A percentile compares a stretch with the other conserved stretches of the same genome.
These are phyloP conservation scores for Aspergillus intermedius DNA, from an alignment of 2,329 filamentous ascomycete genomes.

Conservation along the genomic window DNA sequence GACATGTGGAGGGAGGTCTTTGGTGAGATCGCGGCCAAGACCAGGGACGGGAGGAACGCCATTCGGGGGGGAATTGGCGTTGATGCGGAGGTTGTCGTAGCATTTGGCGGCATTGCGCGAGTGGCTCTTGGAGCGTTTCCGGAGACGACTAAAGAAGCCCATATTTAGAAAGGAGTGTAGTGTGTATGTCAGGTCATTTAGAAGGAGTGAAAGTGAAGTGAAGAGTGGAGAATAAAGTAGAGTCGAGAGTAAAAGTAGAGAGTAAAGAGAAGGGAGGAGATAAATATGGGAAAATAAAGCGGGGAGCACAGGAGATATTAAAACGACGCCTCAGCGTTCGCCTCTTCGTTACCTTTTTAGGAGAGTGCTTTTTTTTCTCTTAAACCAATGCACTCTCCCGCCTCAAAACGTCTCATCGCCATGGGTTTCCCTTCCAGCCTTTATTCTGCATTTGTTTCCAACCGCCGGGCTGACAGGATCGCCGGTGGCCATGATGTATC, in stretches of 20 bases:
- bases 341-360: not conserved
- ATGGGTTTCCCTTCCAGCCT: not conserved
- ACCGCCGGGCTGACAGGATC: too few species aligned
- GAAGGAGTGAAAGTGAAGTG: not conserved
- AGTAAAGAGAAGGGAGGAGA: slow-evolving; percentile 3
- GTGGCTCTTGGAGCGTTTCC: slow-evolving; percentile 21
- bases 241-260: slow-evolving; percentile 1
- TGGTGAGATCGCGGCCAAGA: slow-evolving; percentile 32
- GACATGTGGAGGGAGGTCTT: slow-evolving; percentile 59
- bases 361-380: too few species aligned
- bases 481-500: too few species aligned
- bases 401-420: too few species aligned
- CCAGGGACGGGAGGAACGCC: slow-evolving; percentile 14
- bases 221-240: not conserved
- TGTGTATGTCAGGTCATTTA: slow-evolving; percentile 1
- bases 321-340: not conserved
- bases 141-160: slow-evolving; percentile 26
- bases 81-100: slow-evolving; percentile 13
- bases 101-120: slow-evolving; percentile 19
- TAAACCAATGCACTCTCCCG: too few species aligned
- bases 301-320: not conserved
- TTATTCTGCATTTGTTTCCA: too few species aligned
- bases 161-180: slow-evolving; percentile 15
- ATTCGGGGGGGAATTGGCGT: slow-evolving; percentile 6
- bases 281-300: not conserved